Percentiles rank a stretch among this genome's conserved stretches.
These are phyloP conservation scores for Geranium brycei DNA, from an alignment of 345 rosid genomes.

Conservation along the genomic window DNA sequence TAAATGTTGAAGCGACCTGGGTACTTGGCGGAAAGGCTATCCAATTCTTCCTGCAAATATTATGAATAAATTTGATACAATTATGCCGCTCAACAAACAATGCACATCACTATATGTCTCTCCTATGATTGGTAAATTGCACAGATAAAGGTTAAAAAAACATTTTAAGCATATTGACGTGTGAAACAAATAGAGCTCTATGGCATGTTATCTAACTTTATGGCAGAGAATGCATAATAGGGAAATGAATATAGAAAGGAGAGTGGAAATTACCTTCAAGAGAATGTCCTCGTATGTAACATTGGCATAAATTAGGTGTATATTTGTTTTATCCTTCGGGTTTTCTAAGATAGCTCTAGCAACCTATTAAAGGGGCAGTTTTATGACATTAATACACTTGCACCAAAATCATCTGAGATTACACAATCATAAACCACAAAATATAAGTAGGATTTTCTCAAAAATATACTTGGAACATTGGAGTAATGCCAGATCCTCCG, in stretches of 20 bases:
- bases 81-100: background rate
- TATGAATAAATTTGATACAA: background rate
- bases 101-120: background rate
- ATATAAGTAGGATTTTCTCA: slow-evolving; percentile 1
- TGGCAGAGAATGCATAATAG: background rate
- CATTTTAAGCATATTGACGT: too few species aligned
- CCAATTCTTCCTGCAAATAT: slow-evolving; percentile 67
- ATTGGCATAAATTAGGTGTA: slow-evolving; percentile 86
- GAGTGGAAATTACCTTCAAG: slow-evolving; percentile 48
- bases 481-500: slow-evolving; percentile 99
- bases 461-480: slow-evolving; percentile 83
- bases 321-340: slow-evolving; percentile 66
- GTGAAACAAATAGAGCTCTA: too few species aligned
- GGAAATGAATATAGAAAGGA: slow-evolving; percentile 2
- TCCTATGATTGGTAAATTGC: too few species aligned
- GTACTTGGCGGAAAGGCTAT: slow-evolving; percentile 47
- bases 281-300: slow-evolving; percentile 86
- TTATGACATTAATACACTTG: background rate
- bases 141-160: too few species aligned
- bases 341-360: slow-evolving; percentile 86
- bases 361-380: slow-evolving; percentile 39
- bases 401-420: slow-evolving; percentile 1
- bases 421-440: background rate
- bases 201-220: background rate
- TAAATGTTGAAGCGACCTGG: slow-evolving; percentile 59